Evolutionary conservation across 257 asterid genomes (phyloP).

Genomic region (Jaltomata sinuosa): DNA sequence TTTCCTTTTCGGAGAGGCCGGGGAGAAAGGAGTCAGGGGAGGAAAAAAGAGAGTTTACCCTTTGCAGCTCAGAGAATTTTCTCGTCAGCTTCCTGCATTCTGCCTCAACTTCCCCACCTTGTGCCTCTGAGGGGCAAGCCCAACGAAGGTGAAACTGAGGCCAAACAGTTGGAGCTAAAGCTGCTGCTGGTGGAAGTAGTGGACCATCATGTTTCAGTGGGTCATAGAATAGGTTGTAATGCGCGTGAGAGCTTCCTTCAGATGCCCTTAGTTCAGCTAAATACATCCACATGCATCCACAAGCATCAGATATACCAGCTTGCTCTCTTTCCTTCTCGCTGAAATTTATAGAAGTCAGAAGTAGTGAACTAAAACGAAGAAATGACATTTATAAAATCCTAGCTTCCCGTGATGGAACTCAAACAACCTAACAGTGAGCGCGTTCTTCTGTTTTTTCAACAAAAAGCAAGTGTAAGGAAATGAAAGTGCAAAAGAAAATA

Average conservation of each 20-base stretch:
- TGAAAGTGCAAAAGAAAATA: background rate
- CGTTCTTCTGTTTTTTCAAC: background rate
- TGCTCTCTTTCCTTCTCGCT: slow-evolving; percentile 95
- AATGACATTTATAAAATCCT: background rate
- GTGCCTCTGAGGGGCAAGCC: slow-evolving; percentile 89
- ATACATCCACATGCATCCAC: slow-evolving; percentile 89
- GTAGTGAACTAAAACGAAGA: background rate
- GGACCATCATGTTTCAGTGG: slow-evolving; percentile 60
- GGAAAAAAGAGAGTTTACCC: slow-evolving; percentile 30
- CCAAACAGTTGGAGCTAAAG: slow-evolving; percentile 97
- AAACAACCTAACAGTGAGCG: background rate
- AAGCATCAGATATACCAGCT: slow-evolving; percentile 69
- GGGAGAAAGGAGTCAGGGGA: background rate
- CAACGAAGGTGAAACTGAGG: slow-evolving; percentile 99
- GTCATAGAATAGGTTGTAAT: slow-evolving; percentile 77
- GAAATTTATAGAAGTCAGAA: slow-evolving; percentile 1
- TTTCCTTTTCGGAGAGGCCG: background rate
- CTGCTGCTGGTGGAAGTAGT: slow-evolving; percentile 93
- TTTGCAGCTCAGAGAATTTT: slow-evolving; percentile 56
- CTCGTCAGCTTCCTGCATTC: slow-evolving; percentile 67
- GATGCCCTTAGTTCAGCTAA: slow-evolving; percentile 70
- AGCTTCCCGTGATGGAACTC: background rate
- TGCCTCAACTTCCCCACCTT: slow-evolving; percentile 85
- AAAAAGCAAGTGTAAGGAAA: background rate
- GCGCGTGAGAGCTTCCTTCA: slow-evolving; percentile 66